phyloP scores from a whole-genome alignment of 2,329 filamentous ascomycete species.

The Periconia digitata region DNA sequence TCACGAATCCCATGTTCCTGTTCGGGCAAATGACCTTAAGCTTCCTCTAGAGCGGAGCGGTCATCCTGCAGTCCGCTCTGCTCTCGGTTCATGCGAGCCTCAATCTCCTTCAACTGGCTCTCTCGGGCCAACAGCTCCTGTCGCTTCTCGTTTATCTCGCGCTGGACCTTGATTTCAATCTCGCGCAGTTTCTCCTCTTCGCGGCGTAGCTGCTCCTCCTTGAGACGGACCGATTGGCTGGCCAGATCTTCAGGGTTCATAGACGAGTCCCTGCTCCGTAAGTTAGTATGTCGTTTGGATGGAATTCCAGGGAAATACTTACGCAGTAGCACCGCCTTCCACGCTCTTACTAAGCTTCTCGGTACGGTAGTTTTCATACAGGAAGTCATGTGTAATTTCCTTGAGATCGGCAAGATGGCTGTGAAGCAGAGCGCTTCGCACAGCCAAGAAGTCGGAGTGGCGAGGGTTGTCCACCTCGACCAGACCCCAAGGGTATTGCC shows the following conservation, averaged over 20 bases:
- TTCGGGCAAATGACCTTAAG: conserved; percentile 19
- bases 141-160: conserved; percentile 99
- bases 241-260: conserved; percentile 98
- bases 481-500: conserved; percentile 98
- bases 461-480: conserved; percentile 99
- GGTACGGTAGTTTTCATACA: conserved; percentile 99
- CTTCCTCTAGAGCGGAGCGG: conserved; percentile 17
- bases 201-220: conserved; percentile 98
- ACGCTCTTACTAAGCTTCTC: conserved; percentile 99
- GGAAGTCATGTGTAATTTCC: conserved; percentile 99
- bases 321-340: conserved; percentile 84
- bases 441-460: conserved; percentile 97
- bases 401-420: conserved; percentile 97
- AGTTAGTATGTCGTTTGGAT: conserved; percentile 20
- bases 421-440: conserved; percentile 93
- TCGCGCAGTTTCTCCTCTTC: conserved; percentile 99
- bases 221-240: conserved; percentile 94
- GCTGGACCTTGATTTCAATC: conserved; percentile 99
- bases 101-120: conserved; percentile 97
- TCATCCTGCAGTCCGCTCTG: conserved; percentile 52
- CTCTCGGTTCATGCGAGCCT: conserved; percentile 94
- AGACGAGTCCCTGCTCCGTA: conserved; percentile 65
- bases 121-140: conserved; percentile 97
- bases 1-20: background rate
- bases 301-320: conserved; percentile 51